Conservation (phyloP, 345 rosid genomes). For the Corchorus olitorius region DNA sequence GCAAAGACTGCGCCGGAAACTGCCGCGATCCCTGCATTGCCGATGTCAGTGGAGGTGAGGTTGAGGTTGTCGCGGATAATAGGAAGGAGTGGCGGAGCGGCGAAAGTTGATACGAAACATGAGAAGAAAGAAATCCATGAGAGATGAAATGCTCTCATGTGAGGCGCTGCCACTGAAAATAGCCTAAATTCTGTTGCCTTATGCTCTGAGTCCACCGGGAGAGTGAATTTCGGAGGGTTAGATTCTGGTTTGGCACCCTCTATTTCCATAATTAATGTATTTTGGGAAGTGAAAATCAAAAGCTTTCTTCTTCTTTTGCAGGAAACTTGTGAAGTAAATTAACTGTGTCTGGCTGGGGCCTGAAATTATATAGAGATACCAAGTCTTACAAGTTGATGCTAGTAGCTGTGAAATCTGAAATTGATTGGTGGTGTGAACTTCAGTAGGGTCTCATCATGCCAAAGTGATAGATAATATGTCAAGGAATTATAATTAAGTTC, state of each 20-base stretch:
- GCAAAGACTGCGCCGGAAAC: conserved; percentile 88
- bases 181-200: conserved; percentile 67
- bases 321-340: too few relatives aligned
- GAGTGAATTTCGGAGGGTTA: conserved; percentile 44
- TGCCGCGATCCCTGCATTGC: conserved; percentile 86
- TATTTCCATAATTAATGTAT: conserved; percentile 20
- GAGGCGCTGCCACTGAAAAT: conserved; percentile 65
- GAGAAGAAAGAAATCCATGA: conserved; percentile 86
- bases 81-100: conserved; percentile 82
- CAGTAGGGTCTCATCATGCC: background rate
- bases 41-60: conserved; percentile 83
- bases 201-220: conserved; percentile 79
- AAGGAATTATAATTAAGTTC: conserved; percentile 8
- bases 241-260: background rate
- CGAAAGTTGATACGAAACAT: conserved; percentile 83
- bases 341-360: too few relatives aligned
- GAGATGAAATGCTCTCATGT: conserved; percentile 86
- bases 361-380: too few relatives aligned
- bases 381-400: too few relatives aligned
- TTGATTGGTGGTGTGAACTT: background rate
- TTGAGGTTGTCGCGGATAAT: conserved; percentile 76
- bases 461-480: background rate
- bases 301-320: too few relatives aligned
- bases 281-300: too few relatives aligned
- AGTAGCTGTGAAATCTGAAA: too few relatives aligned